Conservation (phyloP, 2,329 filamentous ascomycete species). For the Monilinia polystroma region DNA sequence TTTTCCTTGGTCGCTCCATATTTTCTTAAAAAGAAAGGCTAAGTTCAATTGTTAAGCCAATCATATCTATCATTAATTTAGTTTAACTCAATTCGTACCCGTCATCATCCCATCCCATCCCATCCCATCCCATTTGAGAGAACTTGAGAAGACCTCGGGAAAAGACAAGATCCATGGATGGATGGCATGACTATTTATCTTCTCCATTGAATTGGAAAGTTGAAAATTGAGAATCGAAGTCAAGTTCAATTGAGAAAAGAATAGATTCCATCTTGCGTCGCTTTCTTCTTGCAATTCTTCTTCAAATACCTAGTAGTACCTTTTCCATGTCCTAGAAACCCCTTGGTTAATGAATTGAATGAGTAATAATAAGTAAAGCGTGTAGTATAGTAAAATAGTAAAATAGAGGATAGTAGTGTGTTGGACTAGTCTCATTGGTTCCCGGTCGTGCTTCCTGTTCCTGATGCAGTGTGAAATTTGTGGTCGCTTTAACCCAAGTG, state of each 20-base stretch:
- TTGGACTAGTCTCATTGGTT: slow-evolving; percentile 20
- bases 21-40: slow-evolving; percentile 7
- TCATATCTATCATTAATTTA: slow-evolving; percentile 3
- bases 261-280: neutral
- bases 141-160: no score
- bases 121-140: neutral
- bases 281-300: no score
- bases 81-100: neutral
- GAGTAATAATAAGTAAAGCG: slow-evolving; percentile 5
- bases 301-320: no score
- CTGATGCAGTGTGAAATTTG: slow-evolving; percentile 16
- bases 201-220: neutral
- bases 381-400: neutral
- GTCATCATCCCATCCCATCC: neutral
- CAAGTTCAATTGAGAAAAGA: neutral
- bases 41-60: slow-evolving; percentile 19
- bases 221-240: neutral
- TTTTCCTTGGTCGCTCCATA: slow-evolving; percentile 14
- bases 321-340: neutral
- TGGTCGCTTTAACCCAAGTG: slow-evolving; percentile 16
- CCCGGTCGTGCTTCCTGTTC: slow-evolving; percentile 8
- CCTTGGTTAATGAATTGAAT: slow-evolving; percentile 2
- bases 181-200: no score
- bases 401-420: slow-evolving; percentile 11
- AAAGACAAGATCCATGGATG: no score